Base-by-base conservation (phyloP, 116 monocot species). In the Cymodocea nodosa region DNA sequence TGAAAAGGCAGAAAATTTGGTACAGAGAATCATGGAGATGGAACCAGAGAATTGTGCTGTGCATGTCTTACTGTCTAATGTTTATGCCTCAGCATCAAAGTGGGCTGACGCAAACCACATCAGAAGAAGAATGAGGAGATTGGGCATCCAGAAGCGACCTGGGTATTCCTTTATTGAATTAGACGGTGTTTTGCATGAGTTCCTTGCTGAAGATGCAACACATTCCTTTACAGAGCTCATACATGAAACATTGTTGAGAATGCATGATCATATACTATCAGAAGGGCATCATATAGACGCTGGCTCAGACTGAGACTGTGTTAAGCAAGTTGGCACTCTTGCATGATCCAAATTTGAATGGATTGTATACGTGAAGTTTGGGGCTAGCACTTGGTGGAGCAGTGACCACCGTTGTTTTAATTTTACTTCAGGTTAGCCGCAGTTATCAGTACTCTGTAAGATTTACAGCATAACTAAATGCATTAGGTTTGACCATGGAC, bases 141-240 rank as follows among this genome's bases (percentile, higher is more conserved):
- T 10, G 17, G 78, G 76, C 19, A 78, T 82, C 44, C 63, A 61
- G 49, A 92, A 92, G 68, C 65, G 75, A 44, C 92, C 87, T 23
- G 87, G 92, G 6, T 85, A 82, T 64, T 87, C 87, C 20, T 87
- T 84, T 59, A 66, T 92, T 52, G 87, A 92, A 69, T n/a, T 91
- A 35, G 60, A 91, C 56, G 87, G 87, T 30, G 25, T 71, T 61
- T 66, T 91, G 3, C 78, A 84, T 71, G 91, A 91, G 62, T 91
- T 91, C 73, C 53, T 80, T 30, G 77, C 63, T 56, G 60, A 70
- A 40, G 82, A 80, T 74, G 60, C 11, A 63, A 77, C 50, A 1
- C 81, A 83, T 65, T 24, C n/a, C 70, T 70, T 73, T 23, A 64
- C 50, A 6, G 65, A 72, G 64, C 30, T 68, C 56, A 81, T 90